phyloP scores from a whole-genome alignment of 768 basidiomycete species.

The Phaffia tasmanica region DNA sequence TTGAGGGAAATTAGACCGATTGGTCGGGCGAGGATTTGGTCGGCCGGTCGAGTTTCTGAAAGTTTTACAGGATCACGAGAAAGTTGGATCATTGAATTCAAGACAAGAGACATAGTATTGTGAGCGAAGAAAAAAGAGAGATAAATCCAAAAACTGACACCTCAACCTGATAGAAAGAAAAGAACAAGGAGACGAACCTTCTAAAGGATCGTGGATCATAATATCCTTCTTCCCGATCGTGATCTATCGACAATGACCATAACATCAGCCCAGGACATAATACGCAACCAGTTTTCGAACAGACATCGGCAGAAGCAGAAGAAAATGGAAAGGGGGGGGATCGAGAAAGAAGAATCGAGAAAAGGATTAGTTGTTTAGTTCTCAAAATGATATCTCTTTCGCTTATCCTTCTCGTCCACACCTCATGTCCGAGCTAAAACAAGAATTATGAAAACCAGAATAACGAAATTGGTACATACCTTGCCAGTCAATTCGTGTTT shows the following conservation, averaged over 20 bases:
- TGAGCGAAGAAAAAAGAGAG: no score
- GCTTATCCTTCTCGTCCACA: background rate
- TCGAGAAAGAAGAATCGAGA: background rate
- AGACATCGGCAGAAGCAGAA: no score
- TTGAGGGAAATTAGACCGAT: conserved; percentile 12
- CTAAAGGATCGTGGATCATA: conserved; percentile 13
- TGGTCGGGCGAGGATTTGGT: conserved; percentile 8
- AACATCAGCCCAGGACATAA: no score
- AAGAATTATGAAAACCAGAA: background rate
- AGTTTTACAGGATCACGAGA: no score
- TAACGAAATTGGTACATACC: background rate
- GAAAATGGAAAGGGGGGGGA: no score
- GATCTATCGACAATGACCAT: background rate
- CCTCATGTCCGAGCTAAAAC: background rate
- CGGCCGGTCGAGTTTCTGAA: conserved; percentile 17
- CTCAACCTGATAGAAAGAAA: background rate
- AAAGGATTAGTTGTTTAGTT: background rate
- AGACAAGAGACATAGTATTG: no score
- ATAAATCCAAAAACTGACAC: background rate
- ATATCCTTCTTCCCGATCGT: conserved; percentile 1
- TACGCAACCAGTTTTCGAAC: no score
- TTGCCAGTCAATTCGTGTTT: conserved; percentile 5
- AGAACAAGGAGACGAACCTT: conserved; percentile 7
- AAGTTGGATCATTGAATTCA: no score
- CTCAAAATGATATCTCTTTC: background rate